Evolutionary conservation across 1,284 basidiomycete species (phyloP), one percentile per base, ranked within the genome.

Genomic region (Cronartium ribicola): DNA sequence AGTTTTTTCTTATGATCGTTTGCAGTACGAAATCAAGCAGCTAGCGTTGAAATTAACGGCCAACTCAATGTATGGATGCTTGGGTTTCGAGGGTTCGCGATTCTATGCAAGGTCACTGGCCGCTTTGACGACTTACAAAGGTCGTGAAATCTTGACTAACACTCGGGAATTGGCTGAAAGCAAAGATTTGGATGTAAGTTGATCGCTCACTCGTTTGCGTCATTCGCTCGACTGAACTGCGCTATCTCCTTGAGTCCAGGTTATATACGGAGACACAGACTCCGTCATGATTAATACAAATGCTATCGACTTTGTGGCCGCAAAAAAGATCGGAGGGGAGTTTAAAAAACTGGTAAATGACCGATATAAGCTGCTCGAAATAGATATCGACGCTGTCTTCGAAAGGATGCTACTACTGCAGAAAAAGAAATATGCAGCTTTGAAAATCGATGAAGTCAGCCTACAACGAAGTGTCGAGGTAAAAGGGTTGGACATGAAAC

Each of bases 61-160:
- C 75, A 98, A 99, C 84, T 95, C 92, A 84, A 99, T 99, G 95
- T 99, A 98, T 82, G 96, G 96, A 29, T 99, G 96, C 85, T 88
- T 99, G 40, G 96, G 96, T 69, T 98, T 98, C 81, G 92, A 95
- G 80, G 91, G 94, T 77, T 97, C 94, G 20, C 86, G 96, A 63
- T 98, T 98, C 85, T 97, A 94, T 78, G 96, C 95, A n/a, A 87
- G 92, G 46, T 93, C 94, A 0, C 87, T 99, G 14, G 96, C 96
- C 6, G 93, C 95, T 59, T 86, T 99, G 69, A 98, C 94, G 36
- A 99, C 96, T 0, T 95, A 89, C 86, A 98, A 97, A 82, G 96
- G 96, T 79, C 89, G 96, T 82, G 94, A 98, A 83, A 98, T 98
- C 79, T 82, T 99, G 79, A 97, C 91, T 0, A 89, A 92, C 76